A percentile compares a stretch with the other conserved stretches of the same genome.
These are phyloP conservation scores for Talaromyces wortmannii DNA, from an alignment of 495 filamentous ascomycete genomes.

Conservation along the genomic window DNA sequence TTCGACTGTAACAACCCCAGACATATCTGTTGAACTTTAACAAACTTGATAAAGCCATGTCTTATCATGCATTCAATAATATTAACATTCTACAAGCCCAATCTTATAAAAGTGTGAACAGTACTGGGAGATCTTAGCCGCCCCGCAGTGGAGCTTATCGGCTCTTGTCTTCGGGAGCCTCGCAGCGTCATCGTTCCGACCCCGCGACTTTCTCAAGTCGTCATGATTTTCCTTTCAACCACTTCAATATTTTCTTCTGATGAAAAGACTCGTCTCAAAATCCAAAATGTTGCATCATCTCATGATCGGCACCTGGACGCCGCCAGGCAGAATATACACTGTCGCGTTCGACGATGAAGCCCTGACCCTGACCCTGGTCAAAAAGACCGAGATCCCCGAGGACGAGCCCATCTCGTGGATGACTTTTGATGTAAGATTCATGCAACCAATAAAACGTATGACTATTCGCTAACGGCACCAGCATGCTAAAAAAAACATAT, in stretches of 20 bases:
- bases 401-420: conserved; percentile 89
- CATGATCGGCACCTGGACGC: conserved; percentile 81
- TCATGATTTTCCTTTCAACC: too few species aligned
- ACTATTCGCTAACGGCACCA: conserved; percentile 15
- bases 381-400: conserved; percentile 70
- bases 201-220: too few species aligned
- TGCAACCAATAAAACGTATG: conserved; percentile 1
- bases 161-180: conserved; percentile 1
- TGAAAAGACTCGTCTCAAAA: not conserved
- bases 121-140: not conserved
- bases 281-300: conserved; percentile 67
- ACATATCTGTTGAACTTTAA: too few species aligned
- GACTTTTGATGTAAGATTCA: conserved; percentile 74
- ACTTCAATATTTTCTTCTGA: too few species aligned
- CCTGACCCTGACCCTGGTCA: conserved; percentile 60
- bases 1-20: too few species aligned
- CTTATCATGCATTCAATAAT: too few species aligned
- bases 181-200: too few species aligned
- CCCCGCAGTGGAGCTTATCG: conserved; percentile 4
- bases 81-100: too few species aligned
- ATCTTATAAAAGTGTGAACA: too few species aligned
- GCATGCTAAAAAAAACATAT: conserved; percentile 76
- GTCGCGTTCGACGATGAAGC: conserved; percentile 76
- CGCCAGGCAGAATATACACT: conserved; percentile 78
- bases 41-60: too few species aligned